A percentile compares a stretch with the other conserved stretches of the same genome.
Evolutionary conservation across 805 yeast species (phyloP).

Genomic region (Ogataea corticis): DNA sequence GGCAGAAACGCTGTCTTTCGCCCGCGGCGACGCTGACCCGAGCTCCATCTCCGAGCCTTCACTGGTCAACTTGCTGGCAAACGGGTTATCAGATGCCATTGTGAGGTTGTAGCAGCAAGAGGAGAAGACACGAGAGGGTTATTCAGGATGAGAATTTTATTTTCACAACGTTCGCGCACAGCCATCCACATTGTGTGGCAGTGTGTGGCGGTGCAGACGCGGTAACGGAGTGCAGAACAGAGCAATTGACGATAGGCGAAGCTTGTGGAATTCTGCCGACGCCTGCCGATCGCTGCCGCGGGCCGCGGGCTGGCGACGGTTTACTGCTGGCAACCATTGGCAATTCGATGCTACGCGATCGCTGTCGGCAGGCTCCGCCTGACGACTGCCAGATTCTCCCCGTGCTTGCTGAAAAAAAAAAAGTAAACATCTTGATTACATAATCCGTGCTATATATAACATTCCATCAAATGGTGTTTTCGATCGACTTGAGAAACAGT

Average conservation of each 20-base stretch:
- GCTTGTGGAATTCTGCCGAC: too few species aligned
- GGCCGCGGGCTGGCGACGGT: too few species aligned
- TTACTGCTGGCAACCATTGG: too few species aligned
- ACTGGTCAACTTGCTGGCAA: conserved; percentile 20
- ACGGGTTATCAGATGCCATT: conserved; percentile 27
- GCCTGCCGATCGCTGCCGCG: too few species aligned
- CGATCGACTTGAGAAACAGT: conserved; percentile 20
- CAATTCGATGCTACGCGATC: too few species aligned
- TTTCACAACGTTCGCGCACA: neutral
- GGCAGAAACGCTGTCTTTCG: conserved; percentile 42
- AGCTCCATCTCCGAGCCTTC: conserved; percentile 11
- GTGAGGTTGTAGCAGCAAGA: neutral
- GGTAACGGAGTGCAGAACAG: too few species aligned
- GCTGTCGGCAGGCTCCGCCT: too few species aligned
- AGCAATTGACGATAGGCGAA: too few species aligned
- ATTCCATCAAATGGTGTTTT: conserved; percentile 17
- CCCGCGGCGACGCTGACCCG: conserved; percentile 11
- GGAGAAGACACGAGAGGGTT: neutral
- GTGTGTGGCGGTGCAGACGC: too few species aligned
- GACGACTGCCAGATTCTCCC: too few species aligned
- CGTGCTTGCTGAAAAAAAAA: neutral
- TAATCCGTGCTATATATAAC: too few species aligned
- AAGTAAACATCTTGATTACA: neutral
- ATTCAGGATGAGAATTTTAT: neutral
- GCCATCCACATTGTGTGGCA: too few species aligned